These are phyloP conservation scores for Globisporangium paroecandrum DNA, from an alignment of 352 stramenopile species.

Conservation along the genomic window DNA sequence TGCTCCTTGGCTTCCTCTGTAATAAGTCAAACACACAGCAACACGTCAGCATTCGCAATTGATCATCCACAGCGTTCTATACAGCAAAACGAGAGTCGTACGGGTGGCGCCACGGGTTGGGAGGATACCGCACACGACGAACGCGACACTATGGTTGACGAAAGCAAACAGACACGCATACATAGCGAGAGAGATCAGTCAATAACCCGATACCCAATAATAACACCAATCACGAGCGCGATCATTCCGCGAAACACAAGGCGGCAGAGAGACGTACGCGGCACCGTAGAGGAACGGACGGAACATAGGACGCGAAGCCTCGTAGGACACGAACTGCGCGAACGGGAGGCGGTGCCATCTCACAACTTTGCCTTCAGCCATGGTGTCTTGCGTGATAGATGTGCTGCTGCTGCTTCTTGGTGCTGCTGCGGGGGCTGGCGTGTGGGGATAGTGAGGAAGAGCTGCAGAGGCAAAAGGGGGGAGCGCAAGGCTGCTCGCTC, in stretches of 20 bases:
- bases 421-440: conserved; percentile 1
- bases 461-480: background rate
- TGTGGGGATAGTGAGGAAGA: conserved; percentile 8
- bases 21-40: conserved; percentile 3
- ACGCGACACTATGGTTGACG: conserved; percentile 39
- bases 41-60: background rate
- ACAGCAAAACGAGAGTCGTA: conserved; percentile 24
- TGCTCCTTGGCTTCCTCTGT: conserved; percentile 81
- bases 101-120: conserved; percentile 65
- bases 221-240: background rate
- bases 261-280: conserved; percentile 34
- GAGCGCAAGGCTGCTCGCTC: background rate
- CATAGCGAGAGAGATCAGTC: background rate
- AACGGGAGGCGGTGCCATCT: conserved; percentile 84
- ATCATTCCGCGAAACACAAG: background rate
- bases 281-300: conserved; percentile 79
- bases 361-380: conserved; percentile 64
- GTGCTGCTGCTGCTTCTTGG: conserved; percentile 1
- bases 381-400: conserved; percentile 22
- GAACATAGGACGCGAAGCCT: conserved; percentile 78
- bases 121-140: conserved; percentile 81
- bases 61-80: background rate
- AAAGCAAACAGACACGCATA: background rate
- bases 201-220: conserved; percentile 1
- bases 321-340: conserved; percentile 71